phyloP scores from a whole-genome alignment of 1,284 basidiomycete genomes.

The Sporisorium reilianum region DNA sequence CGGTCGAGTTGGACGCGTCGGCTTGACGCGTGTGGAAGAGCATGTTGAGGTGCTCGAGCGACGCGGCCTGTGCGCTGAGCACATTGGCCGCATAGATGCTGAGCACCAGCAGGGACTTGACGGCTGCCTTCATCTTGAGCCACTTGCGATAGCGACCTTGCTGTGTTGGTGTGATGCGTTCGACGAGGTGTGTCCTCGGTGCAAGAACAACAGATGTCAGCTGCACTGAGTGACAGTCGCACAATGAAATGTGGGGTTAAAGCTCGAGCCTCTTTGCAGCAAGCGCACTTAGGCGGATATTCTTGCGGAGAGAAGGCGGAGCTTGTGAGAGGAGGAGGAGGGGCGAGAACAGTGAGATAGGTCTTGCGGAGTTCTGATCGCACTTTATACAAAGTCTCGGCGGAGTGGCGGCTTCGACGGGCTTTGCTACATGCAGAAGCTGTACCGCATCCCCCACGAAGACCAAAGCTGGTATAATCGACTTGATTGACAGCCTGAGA shows the following conservation, averaged over 20 bases:
- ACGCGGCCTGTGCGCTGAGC: slow-evolving; percentile 29
- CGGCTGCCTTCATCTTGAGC: slow-evolving; percentile 22
- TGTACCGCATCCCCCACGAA: not conserved
- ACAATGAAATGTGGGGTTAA: no score
- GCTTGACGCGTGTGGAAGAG: slow-evolving; percentile 27
- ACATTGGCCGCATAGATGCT: slow-evolving; percentile 34
- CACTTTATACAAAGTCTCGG: slow-evolving; percentile 22
- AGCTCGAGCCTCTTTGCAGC: no score
- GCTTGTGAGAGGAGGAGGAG: not conserved
- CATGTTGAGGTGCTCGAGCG: slow-evolving; percentile 32
- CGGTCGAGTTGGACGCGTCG: slow-evolving; percentile 14
- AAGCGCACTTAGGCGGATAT: not conserved
- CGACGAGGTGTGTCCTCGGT: not conserved
- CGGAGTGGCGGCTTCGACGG: no score
- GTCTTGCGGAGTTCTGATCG: slow-evolving; percentile 12
- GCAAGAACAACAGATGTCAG: no score
- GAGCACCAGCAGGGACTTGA: slow-evolving; percentile 38
- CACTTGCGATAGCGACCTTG: no score
- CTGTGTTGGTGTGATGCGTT: not conserved
- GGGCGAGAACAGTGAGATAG: not conserved
- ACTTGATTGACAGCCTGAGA: not conserved
- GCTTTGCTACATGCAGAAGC: no score
- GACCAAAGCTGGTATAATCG: not conserved
- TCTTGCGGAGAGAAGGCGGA: not conserved
- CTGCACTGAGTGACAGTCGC: not conserved